Evolutionary conservation across 345 rosid genomes (phyloP).

Genomic region (Citropsis articulata): DNA sequence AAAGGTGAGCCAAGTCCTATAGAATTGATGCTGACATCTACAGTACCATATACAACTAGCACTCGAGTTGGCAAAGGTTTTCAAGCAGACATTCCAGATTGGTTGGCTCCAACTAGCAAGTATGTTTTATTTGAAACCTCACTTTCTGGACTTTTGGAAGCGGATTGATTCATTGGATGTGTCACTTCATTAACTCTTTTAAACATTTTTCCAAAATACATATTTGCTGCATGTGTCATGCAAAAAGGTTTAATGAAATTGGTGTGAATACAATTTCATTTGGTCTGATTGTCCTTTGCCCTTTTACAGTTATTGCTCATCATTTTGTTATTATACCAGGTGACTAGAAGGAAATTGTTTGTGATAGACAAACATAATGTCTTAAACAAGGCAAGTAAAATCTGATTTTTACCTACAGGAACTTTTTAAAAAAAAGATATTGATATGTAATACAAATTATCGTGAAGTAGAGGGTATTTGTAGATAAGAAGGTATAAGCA

Average conservation of each 20-base stretch:
- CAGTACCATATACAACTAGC: constrained; percentile 43
- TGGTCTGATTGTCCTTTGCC: not conserved
- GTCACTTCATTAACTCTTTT: not conserved
- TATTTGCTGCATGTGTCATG: not conserved
- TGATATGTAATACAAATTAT: not conserved
- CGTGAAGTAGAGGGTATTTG: not conserved
- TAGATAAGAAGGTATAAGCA: not conserved
- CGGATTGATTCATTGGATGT: not conserved
- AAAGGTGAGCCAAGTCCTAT: constrained; percentile 34
- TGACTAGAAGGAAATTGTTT: too few relatives aligned
- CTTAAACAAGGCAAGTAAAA: too few relatives aligned
- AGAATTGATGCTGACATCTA: constrained; percentile 51
- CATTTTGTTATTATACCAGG: too few relatives aligned
- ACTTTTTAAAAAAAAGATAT: too few relatives aligned
- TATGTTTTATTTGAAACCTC: constrained; percentile 33
- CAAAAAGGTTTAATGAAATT: not conserved
- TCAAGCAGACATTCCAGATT: constrained; percentile 85
- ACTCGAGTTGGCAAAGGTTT: constrained; percentile 78
- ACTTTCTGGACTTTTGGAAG: constrained; percentile 11
- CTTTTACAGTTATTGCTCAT: too few relatives aligned
- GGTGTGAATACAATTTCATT: not conserved
- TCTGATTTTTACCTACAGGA: too few relatives aligned
- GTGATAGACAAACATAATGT: too few relatives aligned
- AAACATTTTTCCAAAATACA: not conserved
- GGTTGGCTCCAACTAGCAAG: constrained; percentile 68